A percentile compares a stretch with the other conserved stretches of the same genome.
These are phyloP conservation scores for Fragilariopsis cylindrus DNA, from an alignment of 108 stramenopile species.

Conservation along the genomic window DNA sequence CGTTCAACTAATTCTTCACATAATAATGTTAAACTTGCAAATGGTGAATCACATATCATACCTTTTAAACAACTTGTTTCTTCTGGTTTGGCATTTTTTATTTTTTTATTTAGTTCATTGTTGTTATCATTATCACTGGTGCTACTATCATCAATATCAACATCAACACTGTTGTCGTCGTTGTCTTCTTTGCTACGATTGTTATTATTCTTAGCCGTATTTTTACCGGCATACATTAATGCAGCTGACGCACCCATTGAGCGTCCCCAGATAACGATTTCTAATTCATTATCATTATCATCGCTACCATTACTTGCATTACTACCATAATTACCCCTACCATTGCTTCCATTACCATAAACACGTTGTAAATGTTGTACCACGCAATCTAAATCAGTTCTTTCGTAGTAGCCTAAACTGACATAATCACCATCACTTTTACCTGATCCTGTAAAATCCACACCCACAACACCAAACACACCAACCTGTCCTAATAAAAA, in stretches of 20 bases:
- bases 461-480: constrained; percentile 79
- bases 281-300: constrained; percentile 23
- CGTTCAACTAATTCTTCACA: constrained; percentile 93
- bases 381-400: constrained; percentile 88
- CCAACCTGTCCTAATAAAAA: constrained; percentile 77
- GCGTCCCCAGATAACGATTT: constrained; percentile 95
- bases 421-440: constrained; percentile 92
- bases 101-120: background rate
- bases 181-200: background rate
- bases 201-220: constrained; percentile 49
- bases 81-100: background rate
- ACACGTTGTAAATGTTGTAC: constrained; percentile 79
- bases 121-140: background rate
- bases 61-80: constrained; percentile 38
- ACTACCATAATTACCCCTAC: background rate
- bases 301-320: too few relatives aligned
- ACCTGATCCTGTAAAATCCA: constrained; percentile 97
- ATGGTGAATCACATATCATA: constrained; percentile 93
- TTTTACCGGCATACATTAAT: constrained; percentile 90
- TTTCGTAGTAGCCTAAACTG: constrained; percentile 92
- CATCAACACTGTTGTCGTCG: background rate
- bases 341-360: constrained; percentile 35
- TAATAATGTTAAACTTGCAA: constrained; percentile 79
- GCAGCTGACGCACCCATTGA: constrained; percentile 97
- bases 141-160: background rate